These are phyloP conservation scores for Durusdinium trenchii DNA, from an alignment of 73 alveolate genomes.

Conservation along the genomic window DNA sequence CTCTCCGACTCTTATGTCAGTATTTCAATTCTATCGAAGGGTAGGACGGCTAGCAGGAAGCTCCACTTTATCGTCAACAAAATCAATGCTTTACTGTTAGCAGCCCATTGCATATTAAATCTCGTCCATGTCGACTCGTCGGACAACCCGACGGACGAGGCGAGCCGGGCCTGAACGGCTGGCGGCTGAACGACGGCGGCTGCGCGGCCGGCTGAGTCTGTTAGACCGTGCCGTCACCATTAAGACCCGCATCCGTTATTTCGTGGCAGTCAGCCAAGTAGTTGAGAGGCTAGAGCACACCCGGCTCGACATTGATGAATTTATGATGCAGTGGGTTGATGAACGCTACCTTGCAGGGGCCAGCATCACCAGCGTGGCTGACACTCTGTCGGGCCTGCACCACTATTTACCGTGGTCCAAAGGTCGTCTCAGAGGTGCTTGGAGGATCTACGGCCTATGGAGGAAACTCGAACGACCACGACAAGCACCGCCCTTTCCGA, in stretches of 20 bases:
- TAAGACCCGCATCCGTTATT: neutral
- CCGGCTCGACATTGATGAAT: neutral
- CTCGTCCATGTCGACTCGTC: conserved; percentile 23
- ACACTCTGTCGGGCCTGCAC: neutral
- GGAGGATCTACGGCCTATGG: conserved; percentile 36
- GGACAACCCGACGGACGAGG: neutral
- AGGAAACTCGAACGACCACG: neutral
- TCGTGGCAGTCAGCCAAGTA: neutral
- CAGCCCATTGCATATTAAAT: neutral
- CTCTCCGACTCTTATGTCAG: neutral
- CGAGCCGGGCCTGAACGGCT: neutral
- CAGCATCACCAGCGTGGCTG: neutral
- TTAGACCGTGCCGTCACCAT: neutral
- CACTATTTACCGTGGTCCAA: neutral
- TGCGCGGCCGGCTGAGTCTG: neutral
- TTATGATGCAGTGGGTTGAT: neutral
- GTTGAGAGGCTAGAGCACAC: neutral
- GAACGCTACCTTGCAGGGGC: neutral
- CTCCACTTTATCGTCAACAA: neutral
- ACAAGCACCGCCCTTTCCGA: conserved; percentile 35
- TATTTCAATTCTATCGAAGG: neutral
- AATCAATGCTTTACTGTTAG: neutral
- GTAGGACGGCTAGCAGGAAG: neutral
- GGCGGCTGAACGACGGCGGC: too few relatives aligned
- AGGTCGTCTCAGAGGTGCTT: neutral